Base-by-base conservation (phyloP, 345 rosid genomes). In the Populus pruinosa region DNA sequence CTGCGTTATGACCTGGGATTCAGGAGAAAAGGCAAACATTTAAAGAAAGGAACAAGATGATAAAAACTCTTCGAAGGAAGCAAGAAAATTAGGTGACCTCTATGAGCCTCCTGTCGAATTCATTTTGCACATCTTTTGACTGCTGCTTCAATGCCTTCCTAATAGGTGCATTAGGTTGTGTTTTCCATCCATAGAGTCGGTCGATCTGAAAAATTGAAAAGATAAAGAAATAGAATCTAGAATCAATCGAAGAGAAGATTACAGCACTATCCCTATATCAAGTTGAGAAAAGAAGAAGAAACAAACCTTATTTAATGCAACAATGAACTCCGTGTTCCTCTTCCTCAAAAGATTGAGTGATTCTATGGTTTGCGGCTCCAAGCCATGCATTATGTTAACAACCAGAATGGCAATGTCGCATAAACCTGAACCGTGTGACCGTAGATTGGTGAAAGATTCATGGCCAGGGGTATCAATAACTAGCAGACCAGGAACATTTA, bases 401-500 rank as follows among this genome's bases (percentile, higher is more conserved):
- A 96, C 99, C 89, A 96, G 85, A 80, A 96, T 88, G 20, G 99
- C 97, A 91, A 96, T 87, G 83, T 93, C 99, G 79, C 99, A 96
- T 85, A 96, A 82, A 80, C 97, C 87, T 71, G 98, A 96, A 77
- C 99, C 98, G 70, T 98, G 84, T 44, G 99, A 93, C 67, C 97
- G 86, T 62, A 95, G 89, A 86, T 95, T 93, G n/a, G 92, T 87
- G 79, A 95, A 92, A 20, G 98, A 93, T 77, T 92, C 96, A 23
- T 93, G 99, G 43, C 99, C 99, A 74, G 99, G 99, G 71, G 99
- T 96, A 84, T 95, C 99, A 81, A 96, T 96, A 68, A 96, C 98
- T 86, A 93, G 81, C 55, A 96, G 86, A 77, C 99, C 99, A 64
- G 99, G 99, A 71, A 96, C 98, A 85, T 90, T 92, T 78, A 93